Conservation (phyloP, 73 alveolate species). For the Tetrahymena elliotti region DNA sequence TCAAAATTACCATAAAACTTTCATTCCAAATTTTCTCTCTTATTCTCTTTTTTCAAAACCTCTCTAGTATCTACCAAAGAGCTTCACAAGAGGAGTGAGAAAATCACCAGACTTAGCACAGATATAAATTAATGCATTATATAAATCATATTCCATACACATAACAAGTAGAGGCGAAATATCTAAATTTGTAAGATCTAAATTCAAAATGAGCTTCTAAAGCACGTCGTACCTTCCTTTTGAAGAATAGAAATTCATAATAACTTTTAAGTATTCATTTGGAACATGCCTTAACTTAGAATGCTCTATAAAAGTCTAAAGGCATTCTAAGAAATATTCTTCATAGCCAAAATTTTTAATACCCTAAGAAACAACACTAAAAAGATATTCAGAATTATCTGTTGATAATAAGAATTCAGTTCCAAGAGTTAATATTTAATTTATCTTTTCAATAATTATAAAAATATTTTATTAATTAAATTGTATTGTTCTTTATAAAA, state of each 20-base stretch:
- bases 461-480: not conserved
- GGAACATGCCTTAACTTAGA: not conserved
- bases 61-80: constrained; percentile 9
- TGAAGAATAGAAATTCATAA: not conserved
- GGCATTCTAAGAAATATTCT: not conserved
- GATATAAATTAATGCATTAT: constrained; percentile 14
- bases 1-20: not conserved
- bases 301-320: not conserved
- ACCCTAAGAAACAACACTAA: not conserved
- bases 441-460: not conserved
- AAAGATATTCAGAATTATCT: not conserved
- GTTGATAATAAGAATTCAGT: not conserved
- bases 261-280: not conserved
- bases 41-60: constrained; percentile 9
- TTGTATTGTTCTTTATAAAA: not conserved
- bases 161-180: not conserved
- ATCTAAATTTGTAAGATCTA: not conserved
- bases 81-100: constrained; percentile 31
- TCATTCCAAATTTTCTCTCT: not conserved
- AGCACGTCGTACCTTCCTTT: not conserved
- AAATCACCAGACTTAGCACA: constrained; percentile 41
- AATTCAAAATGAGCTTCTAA: not conserved
- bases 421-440: not conserved
- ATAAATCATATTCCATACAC: constrained; percentile 6
- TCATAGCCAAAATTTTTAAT: not conserved